A percentile compares a stretch with the other conserved stretches of the same genome.
phyloP scores from a whole-genome alignment of 495 filamentous ascomycete species.

The Xylaria grammica region DNA sequence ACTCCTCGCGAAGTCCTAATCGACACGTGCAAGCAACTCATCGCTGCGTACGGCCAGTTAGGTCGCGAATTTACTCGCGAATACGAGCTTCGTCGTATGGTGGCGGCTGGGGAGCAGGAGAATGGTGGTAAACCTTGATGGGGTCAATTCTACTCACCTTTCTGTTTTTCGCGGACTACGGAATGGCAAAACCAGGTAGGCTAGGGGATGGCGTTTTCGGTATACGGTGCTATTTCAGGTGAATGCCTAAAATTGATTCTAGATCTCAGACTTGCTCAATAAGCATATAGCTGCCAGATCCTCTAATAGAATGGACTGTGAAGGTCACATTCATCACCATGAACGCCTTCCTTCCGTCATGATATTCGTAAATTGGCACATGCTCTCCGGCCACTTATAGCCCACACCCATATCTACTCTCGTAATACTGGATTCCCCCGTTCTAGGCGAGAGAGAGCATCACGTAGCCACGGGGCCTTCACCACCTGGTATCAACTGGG shows the following conservation, averaged over 20 bases:
- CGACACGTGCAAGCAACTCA: conserved; percentile 74
- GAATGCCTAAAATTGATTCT: conserved; percentile 2
- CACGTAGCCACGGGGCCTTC: conserved; percentile 67
- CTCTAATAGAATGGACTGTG: conserved; percentile 7
- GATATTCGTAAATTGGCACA: conserved; percentile 9
- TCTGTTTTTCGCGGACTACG: conserved; percentile 22
- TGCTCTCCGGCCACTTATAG: background rate
- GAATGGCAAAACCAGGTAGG: conserved; percentile 20
- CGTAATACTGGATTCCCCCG: background rate
- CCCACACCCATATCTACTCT: background rate
- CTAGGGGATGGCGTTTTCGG: conserved; percentile 19
- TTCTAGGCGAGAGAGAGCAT: background rate
- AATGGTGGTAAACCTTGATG: conserved; percentile 27
- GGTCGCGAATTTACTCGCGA: conserved; percentile 93
- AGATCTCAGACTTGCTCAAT: conserved; percentile 8
- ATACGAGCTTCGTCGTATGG: conserved; percentile 90
- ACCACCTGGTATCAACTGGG: conserved; percentile 83
- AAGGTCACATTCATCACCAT: conserved; percentile 8
- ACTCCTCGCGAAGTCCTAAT: conserved; percentile 88
- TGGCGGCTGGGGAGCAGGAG: conserved; percentile 60
- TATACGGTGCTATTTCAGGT: background rate
- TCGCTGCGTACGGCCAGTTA: conserved; percentile 75
- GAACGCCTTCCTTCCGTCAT: conserved; percentile 6
- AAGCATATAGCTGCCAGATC: conserved; percentile 13
- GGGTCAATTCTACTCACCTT: conserved; percentile 16